Base-by-base conservation (phyloP, 805 yeast species). In the Wickerhamiella sergipiensis region DNA sequence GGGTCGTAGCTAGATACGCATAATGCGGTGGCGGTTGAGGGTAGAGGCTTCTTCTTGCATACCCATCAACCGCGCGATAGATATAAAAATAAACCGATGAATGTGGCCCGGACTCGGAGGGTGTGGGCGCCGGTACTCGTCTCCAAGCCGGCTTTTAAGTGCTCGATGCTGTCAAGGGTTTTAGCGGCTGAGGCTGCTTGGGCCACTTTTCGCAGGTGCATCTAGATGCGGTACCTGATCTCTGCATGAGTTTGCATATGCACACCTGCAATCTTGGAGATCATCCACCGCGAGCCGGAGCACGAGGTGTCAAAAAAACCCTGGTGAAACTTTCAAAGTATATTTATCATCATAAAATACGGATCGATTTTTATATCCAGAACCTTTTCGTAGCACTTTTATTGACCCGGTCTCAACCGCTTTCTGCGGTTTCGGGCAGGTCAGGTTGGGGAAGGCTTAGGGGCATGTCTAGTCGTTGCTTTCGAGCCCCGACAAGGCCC, bases 401-500 rank as follows among this genome's bases (percentile, higher is more conserved):
- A 6, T 8, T 24, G 26, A 24, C 5, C 26, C 5, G 26, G 5
- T 24, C n/a, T n/a, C n/a, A n/a, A n/a, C n/a, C n/a, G n/a, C n/a
- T n/a, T n/a, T n/a, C n/a, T n/a, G n/a, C n/a, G n/a, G n/a, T n/a
- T n/a, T n/a, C n/a, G n/a, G n/a, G n/a, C n/a, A n/a, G n/a, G n/a
- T n/a, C n/a, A n/a, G n/a, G n/a, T n/a, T n/a, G n/a, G n/a, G n/a
- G n/a, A n/a, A n/a, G n/a, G n/a, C n/a, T n/a, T n/a, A n/a, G n/a
- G n/a, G n/a, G n/a, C n/a, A n/a, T n/a, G n/a, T n/a, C 19, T 36
- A 36, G 9, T 36, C 40, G 19, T 4, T 6, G 40, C 40, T 36
- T n/a, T 36, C 40, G 2, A 36, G 13, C 8, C 40, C 40, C 17
- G 40, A 36, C 53, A 89, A 71, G 1, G 97, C 96, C 56, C 90